Evolutionary conservation across 2,329 filamentous ascomycete genomes (phyloP).

Genomic region (Trichoderma atrobrunneum): DNA sequence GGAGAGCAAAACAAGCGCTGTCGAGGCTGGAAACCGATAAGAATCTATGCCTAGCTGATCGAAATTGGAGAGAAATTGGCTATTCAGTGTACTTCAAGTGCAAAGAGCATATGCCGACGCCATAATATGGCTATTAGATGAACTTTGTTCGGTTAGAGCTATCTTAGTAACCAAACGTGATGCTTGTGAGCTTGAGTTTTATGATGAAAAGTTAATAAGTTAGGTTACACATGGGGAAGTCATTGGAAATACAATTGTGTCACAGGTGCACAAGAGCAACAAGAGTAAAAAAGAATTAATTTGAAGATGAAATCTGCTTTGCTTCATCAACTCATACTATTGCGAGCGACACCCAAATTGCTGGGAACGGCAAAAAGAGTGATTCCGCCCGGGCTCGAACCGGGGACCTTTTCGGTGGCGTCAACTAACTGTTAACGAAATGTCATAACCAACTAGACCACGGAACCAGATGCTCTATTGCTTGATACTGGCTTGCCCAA

Average conservation of each 20-base stretch:
- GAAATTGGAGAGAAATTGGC: background rate
- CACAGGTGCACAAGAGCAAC: background rate
- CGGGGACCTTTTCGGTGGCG: constrained; percentile 23
- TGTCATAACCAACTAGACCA: constrained; percentile 24
- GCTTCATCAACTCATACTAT: background rate
- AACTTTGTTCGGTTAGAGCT: background rate
- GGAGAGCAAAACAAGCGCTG: background rate
- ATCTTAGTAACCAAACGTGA: background rate
- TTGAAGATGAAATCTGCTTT: background rate
- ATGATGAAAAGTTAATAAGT: background rate
- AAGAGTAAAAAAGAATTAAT: background rate
- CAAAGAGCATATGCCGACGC: background rate
- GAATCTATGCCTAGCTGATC: background rate
- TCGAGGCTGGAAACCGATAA: background rate
- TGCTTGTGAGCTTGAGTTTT: background rate
- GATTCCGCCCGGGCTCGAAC: constrained; percentile 23
- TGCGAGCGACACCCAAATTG: background rate
- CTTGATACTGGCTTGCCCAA: background rate
- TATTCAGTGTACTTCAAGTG: background rate
- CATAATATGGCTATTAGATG: background rate
- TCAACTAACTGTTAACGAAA: constrained; percentile 22
- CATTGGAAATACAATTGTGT: background rate
- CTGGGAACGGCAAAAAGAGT: constrained; percentile 11
- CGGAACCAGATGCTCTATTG: constrained; percentile 14
- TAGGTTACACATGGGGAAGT: background rate